phyloP scores from a whole-genome alignment of 768 basidiomycete genomes.

The Trametes gibbosa region DNA sequence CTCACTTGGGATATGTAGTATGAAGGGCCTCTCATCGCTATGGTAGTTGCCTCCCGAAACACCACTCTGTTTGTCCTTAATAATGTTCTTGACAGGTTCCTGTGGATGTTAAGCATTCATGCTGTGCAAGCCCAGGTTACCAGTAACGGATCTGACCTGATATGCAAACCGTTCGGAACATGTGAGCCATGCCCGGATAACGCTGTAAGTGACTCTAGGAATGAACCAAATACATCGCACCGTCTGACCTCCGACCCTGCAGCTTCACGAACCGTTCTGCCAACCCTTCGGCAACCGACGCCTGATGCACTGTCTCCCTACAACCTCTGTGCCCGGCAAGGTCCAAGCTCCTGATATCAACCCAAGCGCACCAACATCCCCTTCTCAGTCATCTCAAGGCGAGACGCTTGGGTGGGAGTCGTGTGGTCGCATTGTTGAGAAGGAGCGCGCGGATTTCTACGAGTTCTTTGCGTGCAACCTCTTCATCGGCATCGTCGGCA shows the following conservation, averaged over 20 bases:
- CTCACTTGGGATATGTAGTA: not conserved
- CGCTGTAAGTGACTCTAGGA: slow-evolving; percentile 45
- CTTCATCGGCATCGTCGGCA: slow-evolving; percentile 62
- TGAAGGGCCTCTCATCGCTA: not conserved
- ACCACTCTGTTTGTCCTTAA: too few species aligned
- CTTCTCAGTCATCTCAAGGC: slow-evolving; percentile 31
- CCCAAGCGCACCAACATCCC: slow-evolving; percentile 16
- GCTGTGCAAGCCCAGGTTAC: not conserved
- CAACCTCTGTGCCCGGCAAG: not conserved
- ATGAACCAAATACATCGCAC: too few species aligned
- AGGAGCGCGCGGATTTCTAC: slow-evolving; percentile 84
- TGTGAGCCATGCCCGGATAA: slow-evolving; percentile 66
- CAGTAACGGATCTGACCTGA: slow-evolving; percentile 11
- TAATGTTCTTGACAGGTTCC: not conserved
- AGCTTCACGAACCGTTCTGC: slow-evolving; percentile 89
- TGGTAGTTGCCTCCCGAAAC: not conserved
- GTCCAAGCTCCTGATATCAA: not conserved
- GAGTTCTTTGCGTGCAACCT: slow-evolving; percentile 89
- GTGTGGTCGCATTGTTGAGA: slow-evolving; percentile 79
- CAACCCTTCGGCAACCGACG: slow-evolving; percentile 94
- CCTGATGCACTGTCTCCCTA: slow-evolving; percentile 74
- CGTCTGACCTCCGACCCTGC: not conserved
- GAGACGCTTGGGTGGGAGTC: slow-evolving; percentile 88
- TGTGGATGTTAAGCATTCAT: not conserved
- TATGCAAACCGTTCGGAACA: slow-evolving; percentile 52